Evolutionary conservation across 768 basidiomycete genomes (phyloP), one percentile per base, ranked within the genome.

Genomic region (Termitomyces sp.): DNA sequence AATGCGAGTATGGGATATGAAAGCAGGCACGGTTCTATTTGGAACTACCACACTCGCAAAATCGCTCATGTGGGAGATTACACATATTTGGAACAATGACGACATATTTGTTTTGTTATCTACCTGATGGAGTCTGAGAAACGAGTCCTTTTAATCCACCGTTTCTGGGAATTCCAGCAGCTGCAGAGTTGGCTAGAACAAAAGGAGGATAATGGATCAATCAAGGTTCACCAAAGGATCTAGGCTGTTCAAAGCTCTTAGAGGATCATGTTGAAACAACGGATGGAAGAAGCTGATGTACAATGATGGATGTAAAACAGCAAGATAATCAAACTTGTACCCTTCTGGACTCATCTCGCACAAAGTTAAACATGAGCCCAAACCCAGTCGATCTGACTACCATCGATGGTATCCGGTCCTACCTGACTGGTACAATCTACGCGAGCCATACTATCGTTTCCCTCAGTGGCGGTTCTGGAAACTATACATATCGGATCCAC

Each of bases 401-500:
- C 24, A 65, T 65, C 59, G 62, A 64, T 20, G 74, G 70, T 40
- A 70, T 77, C 11, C 63, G 71, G 35, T 61, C 57, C 16, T 88
- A 85, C 62, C 73, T 87, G 38, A 55, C 69, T 10, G 57, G 64
- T n/a, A 80, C 81, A 0, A 71, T 76, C 5, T 87, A 83, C 63
- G 74, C 78, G 16, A 73, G 76, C 57, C 48, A 59, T 28, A 67
- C 68, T 26, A 70, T 80, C 26, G 67, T 67, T 6, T 59, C 66
- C 9, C 74, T 88, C 24, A 68, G 72, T 4, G 87, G 86, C 1
- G 87, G 87, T 6, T 52, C 33, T 22, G 74, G 73, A 32, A 88
- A 86, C 68, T 88, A 78, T 66, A 67, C 76, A n/a, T 88, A 76
- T 65, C 78, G 87, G 32, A 64, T 87, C n/a, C 65, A 66, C 33